Conservation (phyloP, 108 stramenopile species). For the Cyclostephanos invisitatus region DNA sequence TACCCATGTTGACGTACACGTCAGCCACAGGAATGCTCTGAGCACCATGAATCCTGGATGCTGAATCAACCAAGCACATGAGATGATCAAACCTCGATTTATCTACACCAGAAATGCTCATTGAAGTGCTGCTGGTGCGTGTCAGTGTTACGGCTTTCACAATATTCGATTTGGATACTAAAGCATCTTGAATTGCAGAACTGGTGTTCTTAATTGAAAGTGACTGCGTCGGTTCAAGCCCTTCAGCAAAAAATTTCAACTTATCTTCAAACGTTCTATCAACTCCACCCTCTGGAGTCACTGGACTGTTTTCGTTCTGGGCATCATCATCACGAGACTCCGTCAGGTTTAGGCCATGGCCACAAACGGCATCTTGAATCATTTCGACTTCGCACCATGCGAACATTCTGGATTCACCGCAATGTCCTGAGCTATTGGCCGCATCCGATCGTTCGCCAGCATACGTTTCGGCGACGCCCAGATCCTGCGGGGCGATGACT, state of each 20-base stretch:
- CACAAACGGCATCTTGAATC: conserved; percentile 34
- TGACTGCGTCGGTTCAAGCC: background rate
- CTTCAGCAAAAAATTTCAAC: background rate
- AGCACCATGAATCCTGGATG: conserved; percentile 24
- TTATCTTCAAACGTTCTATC: background rate
- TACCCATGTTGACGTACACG: conserved; percentile 37
- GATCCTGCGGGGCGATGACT: conserved; percentile 3
- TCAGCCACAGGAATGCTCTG: conserved; percentile 38
- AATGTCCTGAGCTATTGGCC: background rate
- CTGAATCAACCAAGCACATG: conserved; percentile 24
- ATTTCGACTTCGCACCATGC: conserved; percentile 31
- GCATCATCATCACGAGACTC: conserved; percentile 43
- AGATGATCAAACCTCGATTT: conserved; percentile 27
- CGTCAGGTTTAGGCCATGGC: conserved; percentile 2
- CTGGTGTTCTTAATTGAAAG: background rate
- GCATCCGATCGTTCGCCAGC: conserved; percentile 11
- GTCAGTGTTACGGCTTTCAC: conserved; percentile 3
- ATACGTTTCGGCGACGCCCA: background rate
- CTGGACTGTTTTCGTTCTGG: background rate
- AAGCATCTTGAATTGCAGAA: background rate
- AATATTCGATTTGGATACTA: conserved; percentile 3
- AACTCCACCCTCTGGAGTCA: background rate
- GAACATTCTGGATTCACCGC: conserved; percentile 19
- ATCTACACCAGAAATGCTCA: conserved; percentile 4
- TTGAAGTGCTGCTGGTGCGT: conserved; percentile 1